Percentiles rank a stretch among this genome's conserved stretches.
These are phyloP conservation scores for Cardamine occulta DNA, from an alignment of 345 rosid species.

Conservation along the genomic window DNA sequence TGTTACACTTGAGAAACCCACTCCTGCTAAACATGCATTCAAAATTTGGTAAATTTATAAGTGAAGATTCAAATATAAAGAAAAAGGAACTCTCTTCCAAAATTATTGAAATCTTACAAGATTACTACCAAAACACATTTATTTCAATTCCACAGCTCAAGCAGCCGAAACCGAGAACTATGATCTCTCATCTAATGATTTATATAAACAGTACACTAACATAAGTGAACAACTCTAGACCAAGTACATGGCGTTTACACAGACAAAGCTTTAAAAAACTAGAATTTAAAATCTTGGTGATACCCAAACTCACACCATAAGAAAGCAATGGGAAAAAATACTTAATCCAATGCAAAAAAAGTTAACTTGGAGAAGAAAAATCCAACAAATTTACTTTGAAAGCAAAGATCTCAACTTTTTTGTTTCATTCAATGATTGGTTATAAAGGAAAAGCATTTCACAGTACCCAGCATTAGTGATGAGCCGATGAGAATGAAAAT, in stretches of 20 bases:
- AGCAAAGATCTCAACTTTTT: conserved; percentile 19
- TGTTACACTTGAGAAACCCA: conserved; percentile 49
- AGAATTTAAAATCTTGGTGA: background rate
- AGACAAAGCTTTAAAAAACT: background rate
- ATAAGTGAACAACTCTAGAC: background rate
- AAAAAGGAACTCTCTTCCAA: background rate
- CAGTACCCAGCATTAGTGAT: conserved; percentile 54
- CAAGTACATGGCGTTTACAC: background rate
- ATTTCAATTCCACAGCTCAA: background rate
- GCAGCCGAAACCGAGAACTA: background rate
- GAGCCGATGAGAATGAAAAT: conserved; percentile 45
- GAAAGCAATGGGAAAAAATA: background rate
- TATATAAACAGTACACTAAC: background rate
- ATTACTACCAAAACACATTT: background rate
- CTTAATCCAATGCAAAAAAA: background rate
- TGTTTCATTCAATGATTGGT: background rate
- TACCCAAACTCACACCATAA: background rate
- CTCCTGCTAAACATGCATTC: conserved; percentile 42
- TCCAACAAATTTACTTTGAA: background rate
- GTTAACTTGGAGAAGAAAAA: background rate
- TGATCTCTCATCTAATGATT: background rate
- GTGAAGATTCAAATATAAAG: background rate
- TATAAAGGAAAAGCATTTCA: background rate
- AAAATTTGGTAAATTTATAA: background rate
- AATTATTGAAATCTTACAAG: background rate